Evolutionary conservation across 2,329 filamentous ascomycete genomes (phyloP).

Genomic region (Cercospora sojina): DNA sequence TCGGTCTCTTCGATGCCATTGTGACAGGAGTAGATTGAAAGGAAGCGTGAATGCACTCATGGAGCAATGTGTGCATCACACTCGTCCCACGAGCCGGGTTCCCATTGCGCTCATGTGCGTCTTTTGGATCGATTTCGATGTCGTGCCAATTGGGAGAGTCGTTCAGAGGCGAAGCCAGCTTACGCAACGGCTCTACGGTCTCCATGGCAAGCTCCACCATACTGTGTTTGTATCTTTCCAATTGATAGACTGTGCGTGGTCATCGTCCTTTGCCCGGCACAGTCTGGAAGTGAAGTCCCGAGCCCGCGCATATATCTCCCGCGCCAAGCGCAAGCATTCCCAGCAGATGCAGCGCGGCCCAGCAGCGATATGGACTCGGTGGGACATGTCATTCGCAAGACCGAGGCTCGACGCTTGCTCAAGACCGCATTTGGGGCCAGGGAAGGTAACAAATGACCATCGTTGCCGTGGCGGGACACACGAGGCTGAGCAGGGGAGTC

Average conservation of each 20-base stretch:
- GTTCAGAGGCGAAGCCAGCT: neutral
- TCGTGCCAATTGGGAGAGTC: neutral
- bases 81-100: neutral
- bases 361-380: neutral
- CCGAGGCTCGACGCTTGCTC: constrained; percentile 3
- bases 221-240: neutral
- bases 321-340: constrained; percentile 5
- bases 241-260: too few relatives aligned
- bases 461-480: constrained; percentile 2
- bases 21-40: neutral
- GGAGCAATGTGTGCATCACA: neutral
- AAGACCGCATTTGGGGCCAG: constrained; percentile 7
- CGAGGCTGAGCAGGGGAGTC: neutral
- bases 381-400: neutral
- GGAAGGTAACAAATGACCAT: constrained; percentile 7
- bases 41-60: neutral
- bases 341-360: neutral
- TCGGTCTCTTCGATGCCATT: neutral
- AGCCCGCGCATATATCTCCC: neutral
- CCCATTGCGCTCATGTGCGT: neutral
- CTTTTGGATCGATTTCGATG: neutral
- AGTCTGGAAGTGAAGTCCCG: neutral
- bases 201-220: neutral
- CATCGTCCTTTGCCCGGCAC: too few relatives aligned
- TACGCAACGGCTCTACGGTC: neutral